Evolutionary conservation across 2,329 filamentous ascomycete genomes (phyloP), one percentile per base, ranked within the genome.

Genomic region (Talaromyces sp.): DNA sequence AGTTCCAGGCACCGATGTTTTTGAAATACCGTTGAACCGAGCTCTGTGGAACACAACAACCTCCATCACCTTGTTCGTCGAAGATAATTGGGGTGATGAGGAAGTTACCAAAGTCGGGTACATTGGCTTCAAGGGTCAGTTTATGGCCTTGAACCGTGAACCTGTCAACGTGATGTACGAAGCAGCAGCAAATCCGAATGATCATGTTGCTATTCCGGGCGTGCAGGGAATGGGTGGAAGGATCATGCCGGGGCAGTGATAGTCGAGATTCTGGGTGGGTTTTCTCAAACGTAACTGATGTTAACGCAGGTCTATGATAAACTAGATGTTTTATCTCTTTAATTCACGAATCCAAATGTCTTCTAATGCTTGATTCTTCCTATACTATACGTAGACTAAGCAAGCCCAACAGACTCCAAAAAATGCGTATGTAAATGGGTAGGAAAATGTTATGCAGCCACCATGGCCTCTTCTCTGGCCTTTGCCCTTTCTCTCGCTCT

Each of bases 91-190:
- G 76, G 91, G 87, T 0, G 90, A 92, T 14, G 91, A 93, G 72
- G 91, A 96, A 60, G 87, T 89, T 60, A 94, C 91, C 52, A 83
- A 87, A 56, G 75, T 98, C 1, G 87, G 83, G 64, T 99, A 97
- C 77, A 66, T 98, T 61, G 95, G 91, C 0, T 98, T 99, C 81
- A 93, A 91, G 78, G 95, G 95, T 28, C 91, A 96, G 77, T 98
- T 92, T 83, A 95, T 95, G 85, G 87, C 88, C 73, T 77, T 96
- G 70, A 95, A 89, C 54, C 83, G 89, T 60, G 91, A 94, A 72
- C 92, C 95, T 0, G 81, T 89, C 6, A 92, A 89, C 68, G 94
- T 98, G 68, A 70, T 96, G 64, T 99, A 98, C 76, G 95, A 99
- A 83, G 90, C 92, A 18, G 94, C 94, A 30, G 89, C 95, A 40